Conservation (phyloP, 331 rosid species). For the Ulmus americana region DNA sequence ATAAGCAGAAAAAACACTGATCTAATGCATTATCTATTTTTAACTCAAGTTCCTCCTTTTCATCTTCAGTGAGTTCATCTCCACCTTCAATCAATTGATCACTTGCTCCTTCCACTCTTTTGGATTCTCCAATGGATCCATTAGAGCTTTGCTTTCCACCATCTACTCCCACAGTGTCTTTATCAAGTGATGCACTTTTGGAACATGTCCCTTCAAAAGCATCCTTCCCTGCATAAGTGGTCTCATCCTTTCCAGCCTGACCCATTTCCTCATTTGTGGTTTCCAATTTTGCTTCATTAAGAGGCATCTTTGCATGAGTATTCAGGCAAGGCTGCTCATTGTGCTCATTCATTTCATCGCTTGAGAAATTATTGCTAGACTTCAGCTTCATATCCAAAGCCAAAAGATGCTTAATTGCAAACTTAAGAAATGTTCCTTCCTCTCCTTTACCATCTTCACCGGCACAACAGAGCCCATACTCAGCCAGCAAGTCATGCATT, state of each 20-base stretch:
- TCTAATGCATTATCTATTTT: conserved; percentile 79
- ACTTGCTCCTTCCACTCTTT: conserved; percentile 36
- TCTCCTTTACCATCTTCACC: conserved; percentile 74
- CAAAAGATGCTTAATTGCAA: conserved; percentile 89
- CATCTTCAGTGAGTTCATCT: conserved; percentile 66
- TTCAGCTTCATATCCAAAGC: conserved; percentile 89
- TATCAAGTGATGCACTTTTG: conserved; percentile 38
- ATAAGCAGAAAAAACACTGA: conserved; percentile 90
- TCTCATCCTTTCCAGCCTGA: conserved; percentile 39
- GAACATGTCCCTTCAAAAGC: conserved; percentile 39
- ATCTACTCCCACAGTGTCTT: conserved; percentile 43
- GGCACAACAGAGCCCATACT: conserved; percentile 87
- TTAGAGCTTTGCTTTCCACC: conserved; percentile 39
- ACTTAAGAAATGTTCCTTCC: conserved; percentile 89
- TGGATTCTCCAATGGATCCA: conserved; percentile 36
- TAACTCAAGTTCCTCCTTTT: conserved; percentile 84
- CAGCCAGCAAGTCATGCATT: conserved; percentile 85
- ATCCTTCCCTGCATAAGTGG: conserved; percentile 37
- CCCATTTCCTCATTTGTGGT: conserved; percentile 38
- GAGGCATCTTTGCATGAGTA: conserved; percentile 39
- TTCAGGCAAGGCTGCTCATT: conserved; percentile 45
- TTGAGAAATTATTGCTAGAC: conserved; percentile 40
- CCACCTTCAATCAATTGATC: conserved; percentile 46
- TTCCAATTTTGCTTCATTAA: conserved; percentile 42
- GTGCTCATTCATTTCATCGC: conserved; percentile 43